phyloP scores from a whole-genome alignment of 129 eudicot genomes.

The Escallonia rubra region DNA sequence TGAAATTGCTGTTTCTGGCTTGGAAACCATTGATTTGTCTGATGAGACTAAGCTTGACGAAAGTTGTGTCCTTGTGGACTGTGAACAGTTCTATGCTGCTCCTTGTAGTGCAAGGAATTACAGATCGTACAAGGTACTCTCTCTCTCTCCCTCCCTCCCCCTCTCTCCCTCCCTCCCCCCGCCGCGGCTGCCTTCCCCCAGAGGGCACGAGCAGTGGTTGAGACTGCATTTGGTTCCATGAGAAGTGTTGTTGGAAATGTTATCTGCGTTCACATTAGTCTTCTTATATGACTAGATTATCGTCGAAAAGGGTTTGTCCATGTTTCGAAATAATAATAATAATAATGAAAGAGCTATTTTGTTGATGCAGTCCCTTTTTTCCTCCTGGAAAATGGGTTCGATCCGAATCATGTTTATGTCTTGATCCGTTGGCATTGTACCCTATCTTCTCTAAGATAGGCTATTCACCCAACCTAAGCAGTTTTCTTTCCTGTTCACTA shows the following conservation, averaged over 20 bases:
- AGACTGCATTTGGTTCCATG: not conserved
- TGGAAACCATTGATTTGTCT: conserved; percentile 37
- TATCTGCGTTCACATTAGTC: not conserved
- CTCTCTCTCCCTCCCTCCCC: not conserved
- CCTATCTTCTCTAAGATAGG: not conserved
- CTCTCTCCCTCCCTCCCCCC: not conserved
- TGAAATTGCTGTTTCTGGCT: conserved; percentile 18
- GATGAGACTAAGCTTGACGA: conserved; percentile 24
- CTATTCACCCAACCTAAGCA: not conserved
- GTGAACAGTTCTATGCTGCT: conserved; percentile 1
- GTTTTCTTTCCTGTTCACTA: conserved; percentile 13
- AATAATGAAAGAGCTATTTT: too few relatives aligned
- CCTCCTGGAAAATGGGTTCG: too few relatives aligned
- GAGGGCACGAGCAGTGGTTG: not conserved
- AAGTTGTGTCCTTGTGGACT: conserved; percentile 21
- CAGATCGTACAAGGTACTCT: conserved; percentile 56
- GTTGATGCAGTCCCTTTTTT: too few relatives aligned
- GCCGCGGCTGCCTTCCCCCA: too few relatives aligned
- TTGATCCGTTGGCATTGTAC: not conserved
- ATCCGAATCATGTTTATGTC: too few relatives aligned
- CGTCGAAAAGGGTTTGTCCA: too few relatives aligned
- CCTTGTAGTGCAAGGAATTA: conserved; percentile 19
- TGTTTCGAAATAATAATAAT: too few relatives aligned
- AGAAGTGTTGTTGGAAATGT: not conserved
- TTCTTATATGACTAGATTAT: too few relatives aligned